Evolutionary conservation across 306 rosid species (phyloP).

Genomic region (Vigna angularis): DNA sequence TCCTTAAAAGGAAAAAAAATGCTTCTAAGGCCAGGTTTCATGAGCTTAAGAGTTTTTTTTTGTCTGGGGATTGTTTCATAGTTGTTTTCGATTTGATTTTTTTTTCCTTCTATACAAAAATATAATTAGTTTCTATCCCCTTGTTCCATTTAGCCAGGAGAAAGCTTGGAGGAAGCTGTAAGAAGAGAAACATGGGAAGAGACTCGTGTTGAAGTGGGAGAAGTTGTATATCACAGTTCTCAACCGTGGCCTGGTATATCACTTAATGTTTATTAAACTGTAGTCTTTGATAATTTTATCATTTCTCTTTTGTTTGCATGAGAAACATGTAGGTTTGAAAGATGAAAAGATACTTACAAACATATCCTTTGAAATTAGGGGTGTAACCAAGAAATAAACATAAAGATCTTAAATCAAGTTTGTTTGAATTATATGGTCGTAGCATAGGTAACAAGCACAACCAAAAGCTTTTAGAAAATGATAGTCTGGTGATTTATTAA

Average conservation of each 20-base stretch:
- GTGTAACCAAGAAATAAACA: too few relatives aligned
- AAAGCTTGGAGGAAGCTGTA: conserved; percentile 97
- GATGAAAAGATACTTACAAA: too few relatives aligned
- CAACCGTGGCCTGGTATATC: conserved; percentile 97
- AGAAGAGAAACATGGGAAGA: conserved; percentile 98
- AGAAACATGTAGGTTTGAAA: neutral
- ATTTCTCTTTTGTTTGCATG: neutral
- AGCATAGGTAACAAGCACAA: too few relatives aligned
- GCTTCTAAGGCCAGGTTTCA: conserved; percentile 29
- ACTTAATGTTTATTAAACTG: neutral
- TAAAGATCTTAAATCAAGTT: too few relatives aligned
- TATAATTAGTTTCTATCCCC: conserved; percentile 10
- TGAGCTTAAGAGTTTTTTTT: conserved; percentile 31
- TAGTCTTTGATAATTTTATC: conserved; percentile 19
- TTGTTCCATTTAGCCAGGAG: conserved; percentile 76
- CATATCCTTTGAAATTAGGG: too few relatives aligned
- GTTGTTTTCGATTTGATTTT: neutral
- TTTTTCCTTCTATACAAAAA: conserved; percentile 10
- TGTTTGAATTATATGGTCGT: too few relatives aligned
- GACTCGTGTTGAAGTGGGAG: conserved; percentile 94
- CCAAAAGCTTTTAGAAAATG: too few relatives aligned
- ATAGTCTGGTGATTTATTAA: too few relatives aligned
- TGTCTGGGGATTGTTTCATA: conserved; percentile 23
- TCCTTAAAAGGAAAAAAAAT: conserved; percentile 31
- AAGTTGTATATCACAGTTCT: conserved; percentile 89